Evolutionary conservation across 2,329 filamentous ascomycete species (phyloP).

Genomic region (Ophiostoma triangulosporum): DNA sequence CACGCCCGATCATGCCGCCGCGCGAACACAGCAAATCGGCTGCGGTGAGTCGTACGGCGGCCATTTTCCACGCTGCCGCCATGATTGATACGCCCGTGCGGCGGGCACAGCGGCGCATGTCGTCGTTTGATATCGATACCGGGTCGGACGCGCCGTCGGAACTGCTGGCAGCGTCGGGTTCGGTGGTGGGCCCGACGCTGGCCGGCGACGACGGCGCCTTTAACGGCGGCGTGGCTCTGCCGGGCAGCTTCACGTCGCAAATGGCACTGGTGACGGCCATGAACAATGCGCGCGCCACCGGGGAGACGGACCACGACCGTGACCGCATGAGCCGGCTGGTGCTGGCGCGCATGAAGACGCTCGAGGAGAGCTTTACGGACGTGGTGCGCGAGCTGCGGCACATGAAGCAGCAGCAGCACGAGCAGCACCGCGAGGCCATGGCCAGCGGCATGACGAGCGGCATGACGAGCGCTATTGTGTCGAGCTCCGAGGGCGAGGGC

Average conservation of each 20-base stretch:
- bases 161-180: slow-evolving; percentile 35
- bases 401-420: slow-evolving; percentile 28
- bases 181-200: slow-evolving; percentile 32
- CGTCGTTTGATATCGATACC: slow-evolving; percentile 59
- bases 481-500: slow-evolving; percentile 37
- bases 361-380: slow-evolving; percentile 82
- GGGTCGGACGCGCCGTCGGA: slow-evolving; percentile 52
- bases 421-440: slow-evolving; percentile 1
- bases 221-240: slow-evolving; percentile 38
- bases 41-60: slow-evolving; percentile 38
- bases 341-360: slow-evolving; percentile 78
- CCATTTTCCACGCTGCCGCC: slow-evolving; percentile 23
- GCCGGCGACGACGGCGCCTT: slow-evolving; percentile 21
- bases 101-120: slow-evolving; percentile 30
- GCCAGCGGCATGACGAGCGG: slow-evolving; percentile 24
- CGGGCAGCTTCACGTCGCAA: slow-evolving; percentile 69
- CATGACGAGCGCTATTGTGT: slow-evolving; percentile 20
- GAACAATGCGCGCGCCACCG: slow-evolving; percentile 21
- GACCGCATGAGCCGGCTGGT: slow-evolving; percentile 70
- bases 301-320: slow-evolving; percentile 32
- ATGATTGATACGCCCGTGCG: slow-evolving; percentile 33
- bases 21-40: slow-evolving; percentile 40
- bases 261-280: slow-evolving; percentile 59
- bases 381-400: slow-evolving; percentile 71
- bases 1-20: slow-evolving; percentile 42